Conservation (phyloP, 441 rosid genomes). For the Populus trichocarpa region DNA sequence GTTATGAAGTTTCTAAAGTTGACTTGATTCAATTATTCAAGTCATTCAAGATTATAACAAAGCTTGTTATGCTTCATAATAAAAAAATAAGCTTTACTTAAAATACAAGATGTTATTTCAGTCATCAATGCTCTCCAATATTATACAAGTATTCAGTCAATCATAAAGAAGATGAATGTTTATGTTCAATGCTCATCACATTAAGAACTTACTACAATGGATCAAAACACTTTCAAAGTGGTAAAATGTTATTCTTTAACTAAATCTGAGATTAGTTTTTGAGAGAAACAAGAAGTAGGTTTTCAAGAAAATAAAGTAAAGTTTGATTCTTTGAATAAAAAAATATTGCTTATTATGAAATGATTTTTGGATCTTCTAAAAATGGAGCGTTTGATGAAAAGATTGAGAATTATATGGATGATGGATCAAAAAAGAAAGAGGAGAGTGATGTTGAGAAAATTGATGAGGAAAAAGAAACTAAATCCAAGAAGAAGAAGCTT, state of each 20-base stretch:
- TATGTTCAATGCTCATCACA: no score
- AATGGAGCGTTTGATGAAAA: slow-evolving; percentile 10
- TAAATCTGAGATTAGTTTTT: not conserved
- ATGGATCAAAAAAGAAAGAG: no score
- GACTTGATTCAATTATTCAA: no score
- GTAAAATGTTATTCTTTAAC: slow-evolving; percentile 18
- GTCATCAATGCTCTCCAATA: no score
- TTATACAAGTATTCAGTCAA: no score
- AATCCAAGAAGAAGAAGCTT: slow-evolving; percentile 77
- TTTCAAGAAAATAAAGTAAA: not conserved
- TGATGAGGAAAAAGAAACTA: slow-evolving; percentile 65
- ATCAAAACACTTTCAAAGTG: slow-evolving; percentile 16
- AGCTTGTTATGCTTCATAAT: no score
- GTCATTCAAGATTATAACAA: no score
- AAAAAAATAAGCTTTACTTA: no score
- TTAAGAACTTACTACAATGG: no score
- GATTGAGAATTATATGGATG: slow-evolving; percentile 5
- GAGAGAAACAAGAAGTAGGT: slow-evolving; percentile 11
- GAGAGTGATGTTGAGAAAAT: slow-evolving; percentile 14
- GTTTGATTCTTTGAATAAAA: not conserved
- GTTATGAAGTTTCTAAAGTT: no score
- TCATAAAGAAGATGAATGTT: no score
- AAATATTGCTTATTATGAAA: slow-evolving; percentile 18
- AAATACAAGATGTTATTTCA: no score
- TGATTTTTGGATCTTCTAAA: slow-evolving; percentile 18